Evolutionary conservation across 2,329 filamentous ascomycete species (phyloP).

Genomic region (Verticillium dahliae): DNA sequence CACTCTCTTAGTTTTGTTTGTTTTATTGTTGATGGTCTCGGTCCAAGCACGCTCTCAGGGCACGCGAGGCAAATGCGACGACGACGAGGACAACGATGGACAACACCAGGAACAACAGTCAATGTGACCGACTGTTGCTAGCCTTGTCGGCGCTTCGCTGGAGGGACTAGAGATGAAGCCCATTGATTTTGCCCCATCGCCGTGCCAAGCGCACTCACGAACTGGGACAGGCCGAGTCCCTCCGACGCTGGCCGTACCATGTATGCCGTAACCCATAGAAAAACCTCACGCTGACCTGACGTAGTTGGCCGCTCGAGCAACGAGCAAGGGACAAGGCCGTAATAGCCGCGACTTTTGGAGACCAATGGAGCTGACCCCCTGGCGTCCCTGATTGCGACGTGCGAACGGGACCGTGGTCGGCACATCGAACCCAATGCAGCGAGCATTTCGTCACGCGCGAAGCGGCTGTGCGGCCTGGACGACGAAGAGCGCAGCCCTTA

Average conservation of each 20-base stretch:
- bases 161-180: neutral
- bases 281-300: neutral
- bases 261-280: neutral
- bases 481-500: neutral
- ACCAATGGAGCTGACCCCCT: neutral
- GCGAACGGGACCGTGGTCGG: neutral
- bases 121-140: neutral
- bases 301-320: neutral
- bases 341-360: neutral
- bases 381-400: neutral
- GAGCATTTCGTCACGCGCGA: neutral
- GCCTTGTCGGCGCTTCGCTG: neutral
- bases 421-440: neutral
- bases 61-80: neutral
- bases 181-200: neutral
- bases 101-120: neutral
- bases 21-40: neutral
- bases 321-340: neutral
- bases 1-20: neutral
- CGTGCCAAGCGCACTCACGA: neutral
- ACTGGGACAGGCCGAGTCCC: neutral
- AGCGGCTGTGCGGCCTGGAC: neutral
- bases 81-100: neutral
- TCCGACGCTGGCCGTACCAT: neutral
- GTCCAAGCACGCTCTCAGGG: neutral